Evolutionary conservation across 2,329 filamentous ascomycete species (phyloP).

Genomic region (Cladosporium colombiae): DNA sequence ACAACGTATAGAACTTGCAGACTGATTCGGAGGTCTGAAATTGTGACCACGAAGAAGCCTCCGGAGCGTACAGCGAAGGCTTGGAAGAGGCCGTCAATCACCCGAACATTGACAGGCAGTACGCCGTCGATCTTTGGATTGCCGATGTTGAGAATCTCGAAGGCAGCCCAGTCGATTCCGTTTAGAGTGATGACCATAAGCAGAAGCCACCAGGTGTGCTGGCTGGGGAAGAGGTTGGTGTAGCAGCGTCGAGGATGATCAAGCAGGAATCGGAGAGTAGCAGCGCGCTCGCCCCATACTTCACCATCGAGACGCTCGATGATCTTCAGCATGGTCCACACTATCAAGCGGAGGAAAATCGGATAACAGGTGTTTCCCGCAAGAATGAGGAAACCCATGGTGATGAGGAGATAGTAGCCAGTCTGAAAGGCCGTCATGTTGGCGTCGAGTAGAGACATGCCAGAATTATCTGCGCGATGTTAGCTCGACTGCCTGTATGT

Average conservation of each 20-base stretch:
- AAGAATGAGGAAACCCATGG: slow-evolving; percentile 51
- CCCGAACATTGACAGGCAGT: slow-evolving; percentile 49
- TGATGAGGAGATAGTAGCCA: slow-evolving; percentile 48
- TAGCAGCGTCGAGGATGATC: slow-evolving; percentile 65
- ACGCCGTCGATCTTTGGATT: slow-evolving; percentile 50
- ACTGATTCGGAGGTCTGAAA: slow-evolving; percentile 52
- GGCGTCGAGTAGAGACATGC: slow-evolving; percentile 66
- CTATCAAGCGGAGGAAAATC: slow-evolving; percentile 57
- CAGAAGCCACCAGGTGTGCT: slow-evolving; percentile 61
- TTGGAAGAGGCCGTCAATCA: slow-evolving; percentile 62
- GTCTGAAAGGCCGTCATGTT: slow-evolving; percentile 65
- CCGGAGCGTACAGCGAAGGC: slow-evolving; percentile 54
- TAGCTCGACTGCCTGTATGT: neutral
- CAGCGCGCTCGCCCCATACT: slow-evolving; percentile 42
- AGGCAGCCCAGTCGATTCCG: slow-evolving; percentile 53
- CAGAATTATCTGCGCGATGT: slow-evolving; percentile 52
- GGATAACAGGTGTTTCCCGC: slow-evolving; percentile 61
- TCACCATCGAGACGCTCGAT: slow-evolving; percentile 40
- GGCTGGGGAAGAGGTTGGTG: slow-evolving; percentile 61
- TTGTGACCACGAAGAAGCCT: slow-evolving; percentile 52
- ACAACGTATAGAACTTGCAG: slow-evolving; percentile 61
- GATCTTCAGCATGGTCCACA: slow-evolving; percentile 58
- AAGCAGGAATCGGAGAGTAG: slow-evolving; percentile 58
- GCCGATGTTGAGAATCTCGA: slow-evolving; percentile 57
- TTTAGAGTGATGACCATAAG: slow-evolving; percentile 55